These are phyloP conservation scores for Picea abies DNA, from an alignment of 83 land plant species.

Conservation along the genomic window DNA sequence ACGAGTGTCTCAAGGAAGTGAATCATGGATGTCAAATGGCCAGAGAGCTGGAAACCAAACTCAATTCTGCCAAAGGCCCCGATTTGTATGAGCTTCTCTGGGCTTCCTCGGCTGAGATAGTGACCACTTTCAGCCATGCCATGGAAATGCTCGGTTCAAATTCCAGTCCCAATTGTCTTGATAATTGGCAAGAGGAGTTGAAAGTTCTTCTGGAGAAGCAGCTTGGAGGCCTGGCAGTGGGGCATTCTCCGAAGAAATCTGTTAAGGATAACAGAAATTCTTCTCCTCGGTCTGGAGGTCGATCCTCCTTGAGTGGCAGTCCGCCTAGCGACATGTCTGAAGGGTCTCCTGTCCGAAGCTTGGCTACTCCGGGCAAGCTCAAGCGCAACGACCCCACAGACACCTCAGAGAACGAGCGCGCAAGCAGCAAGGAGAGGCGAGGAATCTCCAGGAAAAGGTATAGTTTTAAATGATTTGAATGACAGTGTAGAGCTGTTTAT, in stretches of 20 bases:
- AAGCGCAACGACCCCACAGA: not conserved
- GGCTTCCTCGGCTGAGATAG: constrained; percentile 8
- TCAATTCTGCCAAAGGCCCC: not conserved
- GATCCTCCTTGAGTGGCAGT: constrained; percentile 26
- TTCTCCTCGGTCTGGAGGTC: constrained; percentile 31
- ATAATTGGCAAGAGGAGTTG: not conserved
- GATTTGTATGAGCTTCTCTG: constrained; percentile 6
- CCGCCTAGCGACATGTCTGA: constrained; percentile 21
- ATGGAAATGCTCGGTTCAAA: constrained; percentile 5
- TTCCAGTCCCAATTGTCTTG: not conserved
- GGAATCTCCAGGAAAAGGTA: constrained; percentile 56
- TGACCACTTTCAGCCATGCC: constrained; percentile 1
- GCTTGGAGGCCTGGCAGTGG: not conserved
- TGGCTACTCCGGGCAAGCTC: not conserved
- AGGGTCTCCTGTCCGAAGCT: constrained; percentile 7
- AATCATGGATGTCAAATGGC: constrained; percentile 8
- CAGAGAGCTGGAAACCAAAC: constrained; percentile 8
- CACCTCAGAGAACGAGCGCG: constrained; percentile 1
- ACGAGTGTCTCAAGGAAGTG: constrained; percentile 4
- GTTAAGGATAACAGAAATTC: not conserved
- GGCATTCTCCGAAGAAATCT: not conserved
- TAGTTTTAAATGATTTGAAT: too few species aligned
- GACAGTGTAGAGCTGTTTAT: too few species aligned
- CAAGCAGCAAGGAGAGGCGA: constrained; percentile 19
- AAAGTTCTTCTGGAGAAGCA: not conserved